phyloP scores from a whole-genome alignment of 352 stramenopile species.

The Globisporangium nagaii region DNA sequence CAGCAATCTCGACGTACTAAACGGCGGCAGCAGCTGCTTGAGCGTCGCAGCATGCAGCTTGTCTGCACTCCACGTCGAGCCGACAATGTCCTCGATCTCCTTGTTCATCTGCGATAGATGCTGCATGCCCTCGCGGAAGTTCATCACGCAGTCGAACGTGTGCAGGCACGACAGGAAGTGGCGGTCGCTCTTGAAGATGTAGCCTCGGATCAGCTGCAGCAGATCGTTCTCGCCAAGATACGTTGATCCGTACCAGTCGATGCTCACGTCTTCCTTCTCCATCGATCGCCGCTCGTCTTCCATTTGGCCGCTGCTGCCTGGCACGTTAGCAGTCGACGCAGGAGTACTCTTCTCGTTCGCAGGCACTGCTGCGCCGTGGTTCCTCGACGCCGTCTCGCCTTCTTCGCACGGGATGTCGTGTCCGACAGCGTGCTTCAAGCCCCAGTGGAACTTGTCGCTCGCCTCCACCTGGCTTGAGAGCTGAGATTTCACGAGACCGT shows the following conservation, averaged over 20 bases:
- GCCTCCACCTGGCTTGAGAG: constrained; percentile 34
- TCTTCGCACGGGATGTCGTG: constrained; percentile 60
- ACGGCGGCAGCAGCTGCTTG: constrained; percentile 65
- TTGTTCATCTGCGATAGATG: constrained; percentile 29
- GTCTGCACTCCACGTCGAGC: constrained; percentile 44
- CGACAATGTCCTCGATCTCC: constrained; percentile 33
- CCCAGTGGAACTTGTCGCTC: constrained; percentile 65
- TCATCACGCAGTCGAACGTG: constrained; percentile 75
- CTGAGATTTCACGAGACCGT: constrained; percentile 59
- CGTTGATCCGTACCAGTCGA: constrained; percentile 26
- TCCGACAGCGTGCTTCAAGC: constrained; percentile 61
- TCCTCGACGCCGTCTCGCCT: neutral
- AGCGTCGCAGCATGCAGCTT: constrained; percentile 36
- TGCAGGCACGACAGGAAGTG: constrained; percentile 79
- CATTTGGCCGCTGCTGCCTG: neutral
- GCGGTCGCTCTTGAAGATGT: constrained; percentile 70
- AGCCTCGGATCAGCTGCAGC: constrained; percentile 64
- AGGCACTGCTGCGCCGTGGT: neutral
- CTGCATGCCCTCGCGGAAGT: constrained; percentile 46
- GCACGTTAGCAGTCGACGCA: constrained; percentile 5
- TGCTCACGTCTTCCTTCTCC: constrained; percentile 38
- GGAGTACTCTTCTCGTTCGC: neutral
- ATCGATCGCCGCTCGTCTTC: constrained; percentile 41
- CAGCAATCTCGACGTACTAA: constrained; percentile 76
- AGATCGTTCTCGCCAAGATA: constrained; percentile 72